A percentile compares a stretch with the other conserved stretches of the same genome.
Conservation (phyloP, 345 rosid genomes). For the Mangifera indica region DNA sequence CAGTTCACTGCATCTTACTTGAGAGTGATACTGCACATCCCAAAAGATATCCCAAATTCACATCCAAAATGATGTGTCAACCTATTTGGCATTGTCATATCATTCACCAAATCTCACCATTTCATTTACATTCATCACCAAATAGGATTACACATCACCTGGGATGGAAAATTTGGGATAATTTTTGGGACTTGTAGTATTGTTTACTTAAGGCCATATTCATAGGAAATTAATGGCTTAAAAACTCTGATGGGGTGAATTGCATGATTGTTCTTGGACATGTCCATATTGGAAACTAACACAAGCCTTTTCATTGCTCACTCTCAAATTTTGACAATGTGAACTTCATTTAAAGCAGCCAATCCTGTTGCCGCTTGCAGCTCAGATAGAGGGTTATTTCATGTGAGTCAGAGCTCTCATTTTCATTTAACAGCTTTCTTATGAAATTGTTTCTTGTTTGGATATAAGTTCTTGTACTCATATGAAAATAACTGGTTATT, state of each 20-base stretch:
- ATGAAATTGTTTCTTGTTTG: conserved; percentile 32
- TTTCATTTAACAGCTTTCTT: conserved; percentile 12
- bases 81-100: no score
- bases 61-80: no score
- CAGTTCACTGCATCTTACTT: not conserved
- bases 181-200: no score
- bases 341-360: conserved; percentile 32
- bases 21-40: no score
- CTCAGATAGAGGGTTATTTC: conserved; percentile 25
- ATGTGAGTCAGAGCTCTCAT: conserved; percentile 22
- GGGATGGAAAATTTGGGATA: no score
- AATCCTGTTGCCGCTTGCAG: conserved; percentile 19
- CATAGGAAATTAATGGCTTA: not conserved
- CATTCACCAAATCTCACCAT: no score
- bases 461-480: conserved; percentile 36
- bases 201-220: not conserved
- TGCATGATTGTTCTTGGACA: not conserved
- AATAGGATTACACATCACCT: no score
- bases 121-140: no score
- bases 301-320: conserved; percentile 2
- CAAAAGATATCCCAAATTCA: no score
- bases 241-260: not conserved
- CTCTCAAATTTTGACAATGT: conserved; percentile 12
- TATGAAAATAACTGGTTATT: conserved; percentile 47
- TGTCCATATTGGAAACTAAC: not conserved